Percentiles rank a stretch among this genome's conserved stretches.
phyloP scores from a whole-genome alignment of 78 protist genomes.

The Dictyostelium capitatum region DNA sequence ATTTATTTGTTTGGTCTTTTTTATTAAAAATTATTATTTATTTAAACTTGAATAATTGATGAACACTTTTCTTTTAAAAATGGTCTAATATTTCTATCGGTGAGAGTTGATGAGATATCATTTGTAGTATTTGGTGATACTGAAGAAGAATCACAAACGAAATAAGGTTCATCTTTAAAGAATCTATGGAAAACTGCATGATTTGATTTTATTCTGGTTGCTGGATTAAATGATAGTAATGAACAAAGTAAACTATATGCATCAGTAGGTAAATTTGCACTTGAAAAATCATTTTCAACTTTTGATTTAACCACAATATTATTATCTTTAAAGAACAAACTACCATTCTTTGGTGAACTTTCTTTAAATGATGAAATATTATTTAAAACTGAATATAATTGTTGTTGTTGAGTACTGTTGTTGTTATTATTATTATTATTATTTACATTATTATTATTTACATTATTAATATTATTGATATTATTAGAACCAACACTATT shows the following conservation, averaged over 20 bases:
- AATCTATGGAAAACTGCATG: constrained; percentile 27
- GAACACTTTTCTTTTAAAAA: constrained; percentile 48
- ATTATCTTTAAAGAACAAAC: background rate
- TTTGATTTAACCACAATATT: background rate
- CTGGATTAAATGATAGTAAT: constrained; percentile 33
- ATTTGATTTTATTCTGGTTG: constrained; percentile 8
- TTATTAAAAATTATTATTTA: background rate
- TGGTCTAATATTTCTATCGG: constrained; percentile 58
- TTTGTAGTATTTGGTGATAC: background rate
- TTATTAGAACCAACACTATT: background rate
- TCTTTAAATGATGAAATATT: background rate
- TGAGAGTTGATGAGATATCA: constrained; percentile 36
- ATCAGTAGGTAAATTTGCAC: background rate
- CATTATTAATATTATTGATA: background rate
- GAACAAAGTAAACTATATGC: background rate
- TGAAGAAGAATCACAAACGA: background rate
- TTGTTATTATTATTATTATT: constrained; percentile 2
- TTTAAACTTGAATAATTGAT: constrained; percentile 15
- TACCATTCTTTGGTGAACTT: background rate
- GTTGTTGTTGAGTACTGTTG: background rate
- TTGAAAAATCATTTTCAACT: background rate
- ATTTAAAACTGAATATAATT: constrained; percentile 1
- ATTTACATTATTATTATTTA: background rate
- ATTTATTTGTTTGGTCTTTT: too few relatives aligned
- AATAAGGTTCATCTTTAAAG: constrained; percentile 38